A percentile compares a stretch with the other conserved stretches of the same genome.
Evolutionary conservation across 129 eudicot genomes (phyloP).

Genomic region (Oenanthe sinensis): DNA sequence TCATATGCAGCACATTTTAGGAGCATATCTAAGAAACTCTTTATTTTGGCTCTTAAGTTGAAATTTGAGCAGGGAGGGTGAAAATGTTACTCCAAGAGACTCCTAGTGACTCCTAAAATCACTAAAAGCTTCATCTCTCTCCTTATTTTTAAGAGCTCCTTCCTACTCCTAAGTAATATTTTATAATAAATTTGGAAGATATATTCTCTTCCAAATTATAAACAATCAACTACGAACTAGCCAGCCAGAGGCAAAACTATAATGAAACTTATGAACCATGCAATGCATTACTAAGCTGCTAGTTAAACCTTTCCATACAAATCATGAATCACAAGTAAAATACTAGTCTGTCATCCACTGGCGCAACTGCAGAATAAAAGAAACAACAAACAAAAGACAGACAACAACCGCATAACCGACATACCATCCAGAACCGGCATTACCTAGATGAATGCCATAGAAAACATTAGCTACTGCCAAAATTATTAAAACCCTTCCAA

Average conservation of each 20-base stretch:
- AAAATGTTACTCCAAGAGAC: no score
- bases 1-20: no score
- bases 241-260: not conserved
- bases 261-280: not conserved
- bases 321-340: not conserved
- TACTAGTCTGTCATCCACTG: not conserved
- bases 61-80: no score
- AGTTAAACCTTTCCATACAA: not conserved
- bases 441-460: slow-evolving; percentile 61
- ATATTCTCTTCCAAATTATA: no score
- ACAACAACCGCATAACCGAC: slow-evolving; percentile 46
- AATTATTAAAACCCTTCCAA: slow-evolving; percentile 53
- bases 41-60: no score
- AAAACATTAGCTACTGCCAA: slow-evolving; percentile 63
- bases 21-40: no score
- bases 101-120: no score
- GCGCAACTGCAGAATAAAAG: slow-evolving; percentile 50
- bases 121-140: no score
- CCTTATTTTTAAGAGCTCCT: no score
- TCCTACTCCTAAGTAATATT: no score
- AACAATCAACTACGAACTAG: not conserved
- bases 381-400: slow-evolving; percentile 32
- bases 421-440: slow-evolving; percentile 57
- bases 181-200: no score
- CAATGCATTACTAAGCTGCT: not conserved